Percentiles rank a stretch among this genome's conserved stretches.
Conservation (phyloP, 2,329 filamentous ascomycete genomes). For the Aspergillus brasiliensis region DNA sequence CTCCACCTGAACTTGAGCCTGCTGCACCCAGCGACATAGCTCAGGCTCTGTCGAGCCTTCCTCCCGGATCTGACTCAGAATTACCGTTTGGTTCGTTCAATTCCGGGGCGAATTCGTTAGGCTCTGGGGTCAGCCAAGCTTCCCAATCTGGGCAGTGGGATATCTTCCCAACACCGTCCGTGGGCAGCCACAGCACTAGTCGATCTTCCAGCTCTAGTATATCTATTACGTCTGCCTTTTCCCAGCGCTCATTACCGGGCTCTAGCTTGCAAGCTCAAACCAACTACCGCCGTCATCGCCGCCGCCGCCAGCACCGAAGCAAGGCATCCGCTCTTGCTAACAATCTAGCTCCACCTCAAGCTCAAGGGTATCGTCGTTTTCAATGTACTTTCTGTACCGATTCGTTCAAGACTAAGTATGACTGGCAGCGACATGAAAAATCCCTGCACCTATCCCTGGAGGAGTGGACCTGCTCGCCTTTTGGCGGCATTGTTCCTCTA, state of each 20-base stretch:
- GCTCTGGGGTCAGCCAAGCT: background rate
- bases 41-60: constrained; percentile 48
- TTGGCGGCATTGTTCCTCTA: constrained; percentile 46
- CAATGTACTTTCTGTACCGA: constrained; percentile 54
- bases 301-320: constrained; percentile 25
- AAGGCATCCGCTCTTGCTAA: background rate
- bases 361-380: constrained; percentile 30
- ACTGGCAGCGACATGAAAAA: constrained; percentile 53
- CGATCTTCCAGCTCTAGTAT: background rate
- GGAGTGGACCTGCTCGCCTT: constrained; percentile 55
- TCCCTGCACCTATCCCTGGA: constrained; percentile 51
- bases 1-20: constrained; percentile 64
- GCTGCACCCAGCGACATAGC: constrained; percentile 60
- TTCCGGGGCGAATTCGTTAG: background rate
- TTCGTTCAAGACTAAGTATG: constrained; percentile 49
- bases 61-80: background rate
- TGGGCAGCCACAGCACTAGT: background rate
- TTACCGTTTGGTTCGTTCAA: constrained; percentile 16
- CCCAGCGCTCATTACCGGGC: background rate
- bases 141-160: background rate
- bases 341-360: constrained; percentile 16
- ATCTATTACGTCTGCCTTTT: background rate
- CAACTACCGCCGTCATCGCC: constrained; percentile 46
- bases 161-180: background rate
- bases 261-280: background rate